Conservation (phyloP, 768 basidiomycete species). For the Leccinum arenicola region DNA sequence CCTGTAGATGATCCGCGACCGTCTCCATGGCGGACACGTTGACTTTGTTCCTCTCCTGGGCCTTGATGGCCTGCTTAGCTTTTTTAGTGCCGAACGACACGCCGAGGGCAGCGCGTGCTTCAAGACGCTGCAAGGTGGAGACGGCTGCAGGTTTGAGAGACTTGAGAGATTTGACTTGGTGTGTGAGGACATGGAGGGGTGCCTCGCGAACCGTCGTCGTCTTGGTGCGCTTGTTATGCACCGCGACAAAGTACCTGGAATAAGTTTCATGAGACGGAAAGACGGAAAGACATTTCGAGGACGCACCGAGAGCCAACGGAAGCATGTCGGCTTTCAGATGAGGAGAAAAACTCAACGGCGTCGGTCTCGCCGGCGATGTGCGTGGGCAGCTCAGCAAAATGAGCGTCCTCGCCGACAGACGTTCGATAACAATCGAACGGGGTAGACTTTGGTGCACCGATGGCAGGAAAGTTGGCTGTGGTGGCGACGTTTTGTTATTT, state of each 20-base stretch:
- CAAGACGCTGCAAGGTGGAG: slow-evolving; percentile 48
- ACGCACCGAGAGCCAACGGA: slow-evolving; percentile 69
- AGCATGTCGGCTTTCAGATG: slow-evolving; percentile 48
- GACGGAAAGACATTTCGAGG: neutral
- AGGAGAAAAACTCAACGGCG: slow-evolving; percentile 76
- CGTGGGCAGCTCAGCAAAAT: slow-evolving; percentile 31
- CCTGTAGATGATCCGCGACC: slow-evolving; percentile 78
- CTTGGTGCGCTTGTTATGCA: slow-evolving; percentile 78
- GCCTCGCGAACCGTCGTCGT: slow-evolving; percentile 70
- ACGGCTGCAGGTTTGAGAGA: slow-evolving; percentile 49
- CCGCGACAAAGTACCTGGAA: slow-evolving; percentile 75
- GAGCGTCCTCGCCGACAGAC: slow-evolving; percentile 22
- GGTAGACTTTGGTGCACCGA: slow-evolving; percentile 55
- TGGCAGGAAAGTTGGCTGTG: slow-evolving; percentile 62
- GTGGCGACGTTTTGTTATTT: slow-evolving; percentile 9
- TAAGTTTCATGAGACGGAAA: slow-evolving; percentile 1
- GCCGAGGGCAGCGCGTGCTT: slow-evolving; percentile 77
- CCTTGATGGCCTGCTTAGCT: slow-evolving; percentile 80
- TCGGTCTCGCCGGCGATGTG: slow-evolving; percentile 83
- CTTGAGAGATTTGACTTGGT: slow-evolving; percentile 84
- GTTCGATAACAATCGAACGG: slow-evolving; percentile 62
- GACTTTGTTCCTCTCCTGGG: slow-evolving; percentile 85
- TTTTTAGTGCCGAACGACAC: slow-evolving; percentile 96
- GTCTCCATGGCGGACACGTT: slow-evolving; percentile 86
- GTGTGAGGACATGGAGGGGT: slow-evolving; percentile 66